Conservation (phyloP, 2,329 filamentous ascomycete species). For the Fusarium armeniacum region DNA sequence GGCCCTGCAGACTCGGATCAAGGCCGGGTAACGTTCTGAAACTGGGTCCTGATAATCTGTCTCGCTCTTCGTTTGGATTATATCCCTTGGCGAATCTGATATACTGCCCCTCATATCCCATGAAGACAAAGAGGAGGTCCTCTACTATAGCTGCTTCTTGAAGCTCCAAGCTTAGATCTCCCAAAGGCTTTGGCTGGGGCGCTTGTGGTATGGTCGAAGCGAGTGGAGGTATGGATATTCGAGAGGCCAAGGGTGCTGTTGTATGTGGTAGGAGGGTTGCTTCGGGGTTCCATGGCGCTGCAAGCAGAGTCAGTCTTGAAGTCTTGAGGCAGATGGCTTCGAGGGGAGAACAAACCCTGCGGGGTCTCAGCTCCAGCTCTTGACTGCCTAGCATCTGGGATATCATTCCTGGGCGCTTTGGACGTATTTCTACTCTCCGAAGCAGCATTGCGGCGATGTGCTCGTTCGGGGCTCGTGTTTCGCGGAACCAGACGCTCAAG, state of each 20-base stretch:
- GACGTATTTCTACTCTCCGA: slow-evolving; percentile 56
- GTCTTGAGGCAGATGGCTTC: slow-evolving; percentile 3
- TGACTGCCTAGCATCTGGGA: slow-evolving; percentile 59
- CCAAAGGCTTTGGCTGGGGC: slow-evolving; percentile 77
- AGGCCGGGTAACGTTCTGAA: slow-evolving; percentile 86
- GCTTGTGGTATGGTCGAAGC: slow-evolving; percentile 81
- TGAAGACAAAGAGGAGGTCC: slow-evolving; percentile 93
- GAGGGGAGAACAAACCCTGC: slow-evolving; percentile 59
- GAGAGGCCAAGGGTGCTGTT: slow-evolving; percentile 78
- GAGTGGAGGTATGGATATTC: slow-evolving; percentile 76
- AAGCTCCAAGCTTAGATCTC: slow-evolving; percentile 79
- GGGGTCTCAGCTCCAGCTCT: slow-evolving; percentile 63
- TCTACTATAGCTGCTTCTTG: slow-evolving; percentile 92
- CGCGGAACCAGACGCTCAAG: slow-evolving; percentile 72
- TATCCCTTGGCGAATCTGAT: slow-evolving; percentile 88
- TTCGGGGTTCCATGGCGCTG: slow-evolving; percentile 81
- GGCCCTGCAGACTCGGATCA: slow-evolving; percentile 90
- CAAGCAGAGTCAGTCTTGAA: slow-evolving; percentile 40
- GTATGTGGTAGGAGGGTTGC: slow-evolving; percentile 78
- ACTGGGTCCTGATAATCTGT: slow-evolving; percentile 83
- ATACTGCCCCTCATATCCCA: slow-evolving; percentile 99
- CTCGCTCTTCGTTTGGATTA: slow-evolving; percentile 86
- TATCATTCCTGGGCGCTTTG: slow-evolving; percentile 59
- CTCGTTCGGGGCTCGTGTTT: slow-evolving; percentile 70
- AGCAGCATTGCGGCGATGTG: slow-evolving; percentile 59